Evolutionary conservation across 2,329 filamentous ascomycete species (phyloP), one percentile per base, ranked within the genome.

Genomic region (Aspergillus ochraceoroseus): DNA sequence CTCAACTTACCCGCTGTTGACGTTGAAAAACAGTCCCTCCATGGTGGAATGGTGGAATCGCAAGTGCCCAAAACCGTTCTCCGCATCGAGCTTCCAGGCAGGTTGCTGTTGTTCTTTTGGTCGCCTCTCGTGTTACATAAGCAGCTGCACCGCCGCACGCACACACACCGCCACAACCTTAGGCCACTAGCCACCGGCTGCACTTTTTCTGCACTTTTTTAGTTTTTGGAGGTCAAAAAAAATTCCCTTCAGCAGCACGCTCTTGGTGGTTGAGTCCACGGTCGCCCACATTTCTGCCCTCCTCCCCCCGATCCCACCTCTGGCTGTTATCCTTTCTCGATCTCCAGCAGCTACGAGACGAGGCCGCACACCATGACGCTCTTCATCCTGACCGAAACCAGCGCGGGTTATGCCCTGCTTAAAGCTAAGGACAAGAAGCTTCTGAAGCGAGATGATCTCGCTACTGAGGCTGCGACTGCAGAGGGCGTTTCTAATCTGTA

Each of bases 381-480:
- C 66, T 94, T 94, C 71, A 85, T 95, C 71, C 82, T 95, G 58
- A 84, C 84, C 62, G 89, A 95, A 73, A 95, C 89, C 67, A 87
- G 86, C 70, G 89, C 89, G 57, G 94, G 92, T 67, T 96, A 96
- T 74, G 92, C 89, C 69, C 80, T 98, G 67, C 88, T 98, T 75
- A 96, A 98, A 77, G 85, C 90, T 58, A 87, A 89, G 68, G 90
- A 96, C 78, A 96, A 95, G 80, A 96, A 96, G 76, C 79, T 96
- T 45, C 76, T 98, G 53, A 92, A 94, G 70, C 82, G 85, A 61
- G 84, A 90, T 70, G 82, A 89, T 61, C 70, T 94, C 49, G 76
- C 79, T 38, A 75, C 80, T 49, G 82, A 92, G 65, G 76, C 88
- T 47, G 77, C 81, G 52, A 84, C 83, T 45, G 82, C 87, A 23